Conservation (phyloP, 768 basidiomycete genomes). For the Chalciporus pseudorubinellus region DNA sequence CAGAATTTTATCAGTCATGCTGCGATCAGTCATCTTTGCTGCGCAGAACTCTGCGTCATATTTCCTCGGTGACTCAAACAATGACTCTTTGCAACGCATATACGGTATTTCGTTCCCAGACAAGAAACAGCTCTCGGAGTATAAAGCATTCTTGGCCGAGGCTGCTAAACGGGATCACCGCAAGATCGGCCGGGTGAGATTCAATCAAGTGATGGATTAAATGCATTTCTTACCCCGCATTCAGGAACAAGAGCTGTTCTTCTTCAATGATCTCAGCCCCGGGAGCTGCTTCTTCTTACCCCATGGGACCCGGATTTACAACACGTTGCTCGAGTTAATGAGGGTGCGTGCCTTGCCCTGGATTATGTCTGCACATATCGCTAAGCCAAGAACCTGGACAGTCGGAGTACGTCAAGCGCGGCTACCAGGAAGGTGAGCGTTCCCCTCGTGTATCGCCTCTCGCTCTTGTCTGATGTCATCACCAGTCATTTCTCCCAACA, state of each 20-base stretch:
- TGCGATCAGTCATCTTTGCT: slow-evolving; percentile 1
- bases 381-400: slow-evolving; percentile 30
- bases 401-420: slow-evolving; percentile 92
- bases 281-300: slow-evolving; percentile 97
- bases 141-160: slow-evolving; percentile 94
- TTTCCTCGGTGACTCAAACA: slow-evolving; percentile 91
- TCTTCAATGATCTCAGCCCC: slow-evolving; percentile 96
- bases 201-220: not conserved
- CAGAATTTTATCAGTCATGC: not conserved
- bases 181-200: slow-evolving; percentile 80
- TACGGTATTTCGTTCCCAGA: slow-evolving; percentile 99
- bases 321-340: slow-evolving; percentile 87
- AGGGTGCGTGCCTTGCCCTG: slow-evolving; percentile 51
- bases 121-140: slow-evolving; percentile 89
- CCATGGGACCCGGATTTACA: slow-evolving; percentile 96
- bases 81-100: slow-evolving; percentile 92
- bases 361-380: slow-evolving; percentile 1
- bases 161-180: slow-evolving; percentile 98
- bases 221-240: slow-evolving; percentile 3
- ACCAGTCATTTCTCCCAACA: slow-evolving; percentile 94
- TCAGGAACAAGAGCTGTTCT: slow-evolving; percentile 95
- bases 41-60: slow-evolving; percentile 92
- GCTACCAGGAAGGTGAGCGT: slow-evolving; percentile 81
- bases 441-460: not conserved
- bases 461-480: slow-evolving; percentile 9